Conservation (phyloP, 2,329 filamentous ascomycete genomes). For the Teratosphaeria pseudoeucalypti region DNA sequence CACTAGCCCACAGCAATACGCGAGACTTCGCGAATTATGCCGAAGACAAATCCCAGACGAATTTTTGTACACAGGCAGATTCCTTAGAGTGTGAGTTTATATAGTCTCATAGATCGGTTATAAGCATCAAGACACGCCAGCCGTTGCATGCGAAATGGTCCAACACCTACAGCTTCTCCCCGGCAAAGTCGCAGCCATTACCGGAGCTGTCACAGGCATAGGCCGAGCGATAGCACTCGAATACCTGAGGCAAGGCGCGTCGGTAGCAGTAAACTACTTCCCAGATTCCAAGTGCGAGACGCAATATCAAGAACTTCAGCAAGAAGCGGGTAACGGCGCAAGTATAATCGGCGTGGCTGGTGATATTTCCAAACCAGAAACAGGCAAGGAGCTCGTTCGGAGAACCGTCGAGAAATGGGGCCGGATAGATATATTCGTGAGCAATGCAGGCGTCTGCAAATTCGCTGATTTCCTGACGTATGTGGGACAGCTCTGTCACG, state of each 20-base stretch:
- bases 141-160: not conserved
- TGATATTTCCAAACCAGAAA: conserved; percentile 66
- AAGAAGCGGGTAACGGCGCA: conserved; percentile 27
- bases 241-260: conserved; percentile 66
- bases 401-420: conserved; percentile 53
- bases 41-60: not conserved
- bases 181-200: conserved; percentile 75
- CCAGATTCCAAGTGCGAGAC: conserved; percentile 42
- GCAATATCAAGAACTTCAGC: conserved; percentile 39
- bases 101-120: not conserved
- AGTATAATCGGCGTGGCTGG: conserved; percentile 58
- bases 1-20: not conserved
- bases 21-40: not conserved
- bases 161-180: conserved; percentile 40
- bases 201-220: conserved; percentile 77
- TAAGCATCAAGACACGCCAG: not conserved
- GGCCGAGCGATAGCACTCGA: conserved; percentile 74
- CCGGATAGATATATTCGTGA: conserved; percentile 59
- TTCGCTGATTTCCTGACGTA: conserved; percentile 78
- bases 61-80: not conserved
- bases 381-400: conserved; percentile 57
- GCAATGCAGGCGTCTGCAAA: conserved; percentile 79
- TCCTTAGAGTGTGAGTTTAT: not conserved
- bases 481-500: not conserved
- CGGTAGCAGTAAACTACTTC: conserved; percentile 72